Evolutionary conservation across 2,329 filamentous ascomycete genomes (phyloP), one percentile per base, ranked within the genome.

Genomic region (Neophaeococcomyces mojaviensis): DNA sequence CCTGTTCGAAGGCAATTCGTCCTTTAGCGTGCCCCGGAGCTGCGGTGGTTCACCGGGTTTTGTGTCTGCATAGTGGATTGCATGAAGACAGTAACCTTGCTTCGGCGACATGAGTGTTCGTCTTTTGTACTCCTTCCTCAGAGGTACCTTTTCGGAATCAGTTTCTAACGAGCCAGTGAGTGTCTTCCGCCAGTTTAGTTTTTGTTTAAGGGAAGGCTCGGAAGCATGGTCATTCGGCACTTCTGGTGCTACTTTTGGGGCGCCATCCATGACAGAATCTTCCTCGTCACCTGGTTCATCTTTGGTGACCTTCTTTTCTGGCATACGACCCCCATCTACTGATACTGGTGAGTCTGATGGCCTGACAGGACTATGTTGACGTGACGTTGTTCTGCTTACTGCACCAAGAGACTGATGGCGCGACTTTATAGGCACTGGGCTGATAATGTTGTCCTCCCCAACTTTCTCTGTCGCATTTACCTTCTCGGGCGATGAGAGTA

Each of bases 311-410:
- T 13, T 19, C 5, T 13, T 19, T 9, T 37, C 39, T 3, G 39
- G 24, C 4, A 32, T 12, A 15, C 36, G 30, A 10, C 50, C 41
- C 6, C 36, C 49, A 35, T 54, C 46, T 42, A 54, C 52, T 3
- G 53, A 57, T 10, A 55, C 51, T 4, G 55, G 53, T 18, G 54
- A 56, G 39, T 53, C 54, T 7, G 49, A 52, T 7, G 48, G 34
- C 28, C 51, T 52, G 9, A 47, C 44, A 5, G 53, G 53, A 36
- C 53, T 55, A 3, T 41, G 26, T 8, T 44, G 44, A 18, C 49
- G 33, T n/a, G 51, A 52, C 15, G 53, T 46, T 5, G 39, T 31
- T 22, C 15, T n/a, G 33, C 41, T 44, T 20, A 24, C 15, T 15
- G 6, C 41, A 24, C 19, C 22, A 13, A 36, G 24, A 28, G 41